Evolutionary conservation across 345 rosid species (phyloP), one percentile per base, ranked within the genome.

Genomic region (Erucastrum elatum): DNA sequence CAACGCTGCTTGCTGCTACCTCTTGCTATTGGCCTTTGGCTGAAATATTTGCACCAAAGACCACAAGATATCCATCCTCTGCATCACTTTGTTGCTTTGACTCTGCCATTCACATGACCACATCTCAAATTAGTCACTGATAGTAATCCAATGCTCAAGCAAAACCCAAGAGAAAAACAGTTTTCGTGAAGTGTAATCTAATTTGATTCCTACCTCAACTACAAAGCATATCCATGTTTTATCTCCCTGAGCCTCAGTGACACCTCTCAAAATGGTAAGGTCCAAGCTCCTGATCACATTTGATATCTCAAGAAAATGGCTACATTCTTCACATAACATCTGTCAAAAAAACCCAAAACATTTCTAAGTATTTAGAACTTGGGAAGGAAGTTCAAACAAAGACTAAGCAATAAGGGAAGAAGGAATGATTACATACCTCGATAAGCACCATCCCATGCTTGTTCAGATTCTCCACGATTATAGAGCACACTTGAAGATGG

Each of bases 51-150:
- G 98, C 77, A 90, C 92, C 26, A 94, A 86, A n/a, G 97, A 88
- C 97, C 98, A 94, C 71, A 94, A 81, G 66, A 94, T 83, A 80
- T 92, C 98, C 97, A 94, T 90, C 84, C 98, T 88, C 71, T 90
- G 94, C 90, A 89, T 85, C 26, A 79, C 81, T 80, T 83, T 88
- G 81, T 86, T 88, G 82, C 85, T 85, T 80, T 88, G 90, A 51
- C 94, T 93, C 98, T 92, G 88, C 80, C 77, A 78, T 73, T 63
- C 70, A 74, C 77, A 68, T 53, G 46, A 65, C 8, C 64, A 26
- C 64, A 26, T 30, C 33, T 66, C 51, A 1, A 15, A 44, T 74
- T 69, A 80, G 77, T 70, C 61, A 53, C 8, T 7, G 8, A 51
- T 53, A 53, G 10, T 53, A 6, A 71, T 25, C 41, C 37, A 56